A percentile compares a stretch with the other conserved stretches of the same genome.
phyloP scores from a whole-genome alignment of 805 yeast genomes.

The Barnettozyma botsteinii region DNA sequence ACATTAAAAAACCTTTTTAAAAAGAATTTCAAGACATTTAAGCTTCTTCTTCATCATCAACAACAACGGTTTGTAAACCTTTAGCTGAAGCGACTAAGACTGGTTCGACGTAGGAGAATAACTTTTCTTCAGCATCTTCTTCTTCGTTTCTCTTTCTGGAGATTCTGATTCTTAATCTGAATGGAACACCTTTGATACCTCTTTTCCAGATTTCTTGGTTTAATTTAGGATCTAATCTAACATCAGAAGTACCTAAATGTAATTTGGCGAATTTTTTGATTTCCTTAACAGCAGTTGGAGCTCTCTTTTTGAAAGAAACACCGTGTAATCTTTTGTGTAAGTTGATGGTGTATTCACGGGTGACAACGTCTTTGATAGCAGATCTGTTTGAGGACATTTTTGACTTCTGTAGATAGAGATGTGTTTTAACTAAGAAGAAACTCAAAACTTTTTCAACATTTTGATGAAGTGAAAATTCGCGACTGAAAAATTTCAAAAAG shows the following conservation, averaged over 20 bases:
- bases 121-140: conserved; percentile 97
- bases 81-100: conserved; percentile 91
- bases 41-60: conserved; percentile 53
- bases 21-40: conserved; percentile 10
- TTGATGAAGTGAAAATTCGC: not conserved
- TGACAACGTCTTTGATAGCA: conserved; percentile 97
- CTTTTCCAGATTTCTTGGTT: conserved; percentile 99
- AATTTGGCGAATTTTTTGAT: conserved; percentile 96
- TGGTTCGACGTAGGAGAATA: conserved; percentile 97
- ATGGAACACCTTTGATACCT: conserved; percentile 99
- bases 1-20: not conserved
- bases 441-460: conserved; percentile 3
- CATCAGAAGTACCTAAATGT: conserved; percentile 99
- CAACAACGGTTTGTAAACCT: conserved; percentile 97
- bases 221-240: conserved; percentile 97
- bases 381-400: conserved; percentile 48
- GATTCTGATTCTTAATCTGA: conserved; percentile 97
- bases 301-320: conserved; percentile 98
- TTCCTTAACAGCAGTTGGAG: conserved; percentile 99
- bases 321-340: conserved; percentile 99
- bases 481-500: conserved; percentile 9
- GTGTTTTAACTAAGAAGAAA: no score
- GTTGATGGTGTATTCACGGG: conserved; percentile 99
- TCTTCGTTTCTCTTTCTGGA: conserved; percentile 99
- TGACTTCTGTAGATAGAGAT: conserved; percentile 1